These are phyloP conservation scores for Ophiostoma populinum DNA, from an alignment of 2,329 filamentous ascomycete species.

Conservation along the genomic window DNA sequence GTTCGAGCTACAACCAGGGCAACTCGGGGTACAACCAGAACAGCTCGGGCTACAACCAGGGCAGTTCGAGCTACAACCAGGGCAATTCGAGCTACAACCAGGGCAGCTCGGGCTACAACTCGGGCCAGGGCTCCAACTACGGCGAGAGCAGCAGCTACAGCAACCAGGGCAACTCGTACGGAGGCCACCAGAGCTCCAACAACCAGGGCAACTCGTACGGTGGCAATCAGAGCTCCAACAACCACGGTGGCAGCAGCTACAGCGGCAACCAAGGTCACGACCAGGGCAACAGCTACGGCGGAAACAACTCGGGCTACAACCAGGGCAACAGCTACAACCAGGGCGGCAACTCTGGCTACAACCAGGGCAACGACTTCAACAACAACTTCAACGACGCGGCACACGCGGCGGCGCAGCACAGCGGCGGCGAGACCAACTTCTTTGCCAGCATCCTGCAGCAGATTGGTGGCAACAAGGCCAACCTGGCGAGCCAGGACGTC, in stretches of 20 bases:
- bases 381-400: conserved; percentile 26
- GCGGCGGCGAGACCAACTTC: conserved; percentile 26
- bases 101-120: conserved; percentile 1
- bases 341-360: conserved; percentile 10
- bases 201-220: conserved; percentile 3
- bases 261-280: not conserved
- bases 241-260: not conserved
- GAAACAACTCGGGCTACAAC: not conserved
- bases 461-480: conserved; percentile 31
- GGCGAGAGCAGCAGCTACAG: not conserved
- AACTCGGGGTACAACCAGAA: too few species aligned
- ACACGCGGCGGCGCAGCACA: conserved; percentile 25
- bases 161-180: not conserved
- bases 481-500: conserved; percentile 26
- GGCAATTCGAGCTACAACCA: not conserved
- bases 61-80: too few species aligned
- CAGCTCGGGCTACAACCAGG: too few species aligned
- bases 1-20: too few species aligned
- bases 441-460: conserved; percentile 31
- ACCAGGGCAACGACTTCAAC: conserved; percentile 16
- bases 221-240: not conserved
- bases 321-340: conserved; percentile 4
- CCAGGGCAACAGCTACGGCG: not conserved
- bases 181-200: conserved; percentile 8
- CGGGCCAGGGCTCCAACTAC: conserved; percentile 3